Percentiles rank a stretch among this genome's conserved stretches.
These are phyloP conservation scores for Gynochthodes officinalis DNA, from an alignment of 257 asterid species.

Conservation along the genomic window DNA sequence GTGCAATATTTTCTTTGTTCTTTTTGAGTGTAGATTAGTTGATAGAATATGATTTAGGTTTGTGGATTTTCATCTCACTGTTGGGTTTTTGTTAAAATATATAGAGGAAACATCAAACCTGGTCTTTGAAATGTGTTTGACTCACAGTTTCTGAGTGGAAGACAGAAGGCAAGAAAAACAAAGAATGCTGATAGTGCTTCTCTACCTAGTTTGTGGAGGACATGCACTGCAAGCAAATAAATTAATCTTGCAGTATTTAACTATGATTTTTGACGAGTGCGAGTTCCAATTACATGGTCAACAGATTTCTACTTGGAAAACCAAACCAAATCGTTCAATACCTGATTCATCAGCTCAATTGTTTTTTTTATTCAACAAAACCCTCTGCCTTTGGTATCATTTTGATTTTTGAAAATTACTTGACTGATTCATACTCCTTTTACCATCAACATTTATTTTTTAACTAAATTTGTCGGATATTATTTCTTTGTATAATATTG, in stretches of 20 bases:
- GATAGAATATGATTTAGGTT: background rate
- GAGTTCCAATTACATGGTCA: conserved; percentile 77
- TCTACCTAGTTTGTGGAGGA: conserved; percentile 32
- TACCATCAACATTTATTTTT: conserved; percentile 19
- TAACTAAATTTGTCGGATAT: conserved; percentile 45
- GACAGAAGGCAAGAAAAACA: conserved; percentile 75
- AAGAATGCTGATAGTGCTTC: conserved; percentile 33
- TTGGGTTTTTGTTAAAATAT: too few relatives aligned
- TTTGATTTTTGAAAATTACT: conserved; percentile 19
- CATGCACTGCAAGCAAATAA: conserved; percentile 45
- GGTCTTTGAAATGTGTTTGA: conserved; percentile 54
- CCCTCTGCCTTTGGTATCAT: background rate
- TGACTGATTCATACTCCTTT: conserved; percentile 38
- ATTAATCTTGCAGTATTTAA: conserved; percentile 8
- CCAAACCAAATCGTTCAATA: conserved; percentile 46
- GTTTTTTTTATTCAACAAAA: background rate
- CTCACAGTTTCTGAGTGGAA: conserved; percentile 59
- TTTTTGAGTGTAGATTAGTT: background rate
- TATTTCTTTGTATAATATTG: conserved; percentile 17
- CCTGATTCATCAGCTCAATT: conserved; percentile 22
- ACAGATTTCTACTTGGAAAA: conserved; percentile 67
- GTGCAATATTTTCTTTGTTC: background rate
- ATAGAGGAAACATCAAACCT: conserved; percentile 13
- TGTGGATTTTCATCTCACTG: background rate
- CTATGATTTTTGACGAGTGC: conserved; percentile 49